Evolutionary conservation across 495 filamentous ascomycete species (phyloP).

Genomic region (Terfezia boudieri): DNA sequence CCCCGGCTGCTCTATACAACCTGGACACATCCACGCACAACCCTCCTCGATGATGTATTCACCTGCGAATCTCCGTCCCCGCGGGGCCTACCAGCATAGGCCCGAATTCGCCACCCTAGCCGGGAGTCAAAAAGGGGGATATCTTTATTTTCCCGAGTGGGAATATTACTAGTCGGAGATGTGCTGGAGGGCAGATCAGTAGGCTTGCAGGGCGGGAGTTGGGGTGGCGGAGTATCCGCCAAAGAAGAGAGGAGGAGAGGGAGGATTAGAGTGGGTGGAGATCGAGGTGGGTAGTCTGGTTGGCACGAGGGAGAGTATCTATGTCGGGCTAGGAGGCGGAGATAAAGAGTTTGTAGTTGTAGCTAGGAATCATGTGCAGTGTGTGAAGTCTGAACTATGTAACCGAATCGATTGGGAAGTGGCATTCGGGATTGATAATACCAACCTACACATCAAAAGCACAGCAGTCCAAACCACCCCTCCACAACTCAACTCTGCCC

Average conservation of each 20-base stretch:
- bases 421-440: slow-evolving; percentile 5
- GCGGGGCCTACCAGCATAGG: slow-evolving; percentile 9
- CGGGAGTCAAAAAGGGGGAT: slow-evolving; percentile 33
- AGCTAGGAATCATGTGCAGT: no score
- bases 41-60: slow-evolving; percentile 10
- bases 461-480: background rate
- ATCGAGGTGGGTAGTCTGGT: slow-evolving; percentile 54
- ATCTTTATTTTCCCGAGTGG: slow-evolving; percentile 95
- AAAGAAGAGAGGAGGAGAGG: slow-evolving; percentile 40
- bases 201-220: slow-evolving; percentile 59
- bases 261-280: slow-evolving; percentile 60
- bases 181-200: slow-evolving; percentile 48
- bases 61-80: slow-evolving; percentile 2
- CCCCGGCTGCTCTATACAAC: no score
- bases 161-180: slow-evolving; percentile 72
- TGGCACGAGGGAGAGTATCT: slow-evolving; percentile 71
- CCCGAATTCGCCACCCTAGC: background rate
- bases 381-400: no score
- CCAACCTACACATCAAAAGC: background rate
- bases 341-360: background rate
- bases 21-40: background rate
- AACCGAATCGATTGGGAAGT: background rate
- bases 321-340: slow-evolving; percentile 41
- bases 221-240: slow-evolving; percentile 34
- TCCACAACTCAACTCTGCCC: slow-evolving; percentile 11